phyloP scores from a whole-genome alignment of 345 rosid genomes.

The Hypericum androsaemum region DNA sequence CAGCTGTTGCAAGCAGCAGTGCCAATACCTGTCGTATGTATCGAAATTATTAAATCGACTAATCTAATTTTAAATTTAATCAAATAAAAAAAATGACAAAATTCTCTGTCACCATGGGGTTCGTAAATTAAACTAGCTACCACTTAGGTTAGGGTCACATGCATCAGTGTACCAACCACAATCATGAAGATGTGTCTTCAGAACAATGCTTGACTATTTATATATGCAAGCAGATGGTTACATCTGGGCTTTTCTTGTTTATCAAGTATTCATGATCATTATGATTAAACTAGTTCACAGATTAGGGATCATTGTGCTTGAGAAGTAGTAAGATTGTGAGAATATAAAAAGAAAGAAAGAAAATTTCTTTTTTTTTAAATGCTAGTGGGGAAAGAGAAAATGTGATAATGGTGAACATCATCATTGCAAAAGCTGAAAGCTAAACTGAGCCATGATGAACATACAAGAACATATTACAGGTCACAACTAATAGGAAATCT shows the following conservation, averaged over 20 bases:
- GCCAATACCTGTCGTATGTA: slow-evolving; percentile 31
- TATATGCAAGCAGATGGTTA: no score
- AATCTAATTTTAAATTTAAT: neutral
- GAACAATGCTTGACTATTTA: no score
- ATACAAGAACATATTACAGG: slow-evolving; percentile 12
- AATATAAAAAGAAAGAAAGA: neutral
- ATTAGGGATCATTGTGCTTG: neutral
- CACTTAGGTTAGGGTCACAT: slow-evolving; percentile 7
- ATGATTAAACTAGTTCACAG: neutral
- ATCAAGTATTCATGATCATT: slow-evolving; percentile 8
- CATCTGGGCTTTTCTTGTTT: slow-evolving; percentile 8
- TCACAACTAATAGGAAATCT: slow-evolving; percentile 7
- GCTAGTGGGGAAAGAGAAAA: no score
- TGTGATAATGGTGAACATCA: slow-evolving; percentile 18
- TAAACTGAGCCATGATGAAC: slow-evolving; percentile 19
- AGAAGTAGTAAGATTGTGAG: neutral
- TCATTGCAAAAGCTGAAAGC: slow-evolving; percentile 26
- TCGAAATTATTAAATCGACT: neutral
- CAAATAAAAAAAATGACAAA: neutral
- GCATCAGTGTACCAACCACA: neutral
- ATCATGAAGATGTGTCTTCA: neutral
- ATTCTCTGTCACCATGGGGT: neutral
- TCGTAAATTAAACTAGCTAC: no score
- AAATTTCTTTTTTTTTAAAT: neutral
- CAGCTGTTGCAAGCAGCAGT: slow-evolving; percentile 40